A percentile compares a stretch with the other conserved stretches of the same genome.
These are phyloP conservation scores for Exophiala phaeomuriformis DNA, from an alignment of 2,329 filamentous ascomycete genomes.

Conservation along the genomic window DNA sequence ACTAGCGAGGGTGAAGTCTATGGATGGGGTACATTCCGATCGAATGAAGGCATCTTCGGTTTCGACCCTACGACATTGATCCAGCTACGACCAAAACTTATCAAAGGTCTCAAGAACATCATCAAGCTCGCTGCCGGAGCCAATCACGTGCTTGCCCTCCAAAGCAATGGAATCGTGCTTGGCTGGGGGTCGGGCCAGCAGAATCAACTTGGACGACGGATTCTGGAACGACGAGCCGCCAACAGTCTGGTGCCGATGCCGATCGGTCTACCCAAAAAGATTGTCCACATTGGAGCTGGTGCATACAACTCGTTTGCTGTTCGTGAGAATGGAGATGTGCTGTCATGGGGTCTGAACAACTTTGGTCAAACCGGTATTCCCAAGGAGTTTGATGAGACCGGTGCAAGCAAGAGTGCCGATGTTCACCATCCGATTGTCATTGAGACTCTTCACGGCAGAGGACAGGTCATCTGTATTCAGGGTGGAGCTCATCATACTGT, in stretches of 20 bases:
- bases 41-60: slow-evolving; percentile 53
- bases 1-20: slow-evolving; percentile 70
- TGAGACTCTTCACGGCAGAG: slow-evolving; percentile 51
- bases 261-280: slow-evolving; percentile 47
- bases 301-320: slow-evolving; percentile 77
- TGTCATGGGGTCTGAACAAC: slow-evolving; percentile 80
- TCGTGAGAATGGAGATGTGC: slow-evolving; percentile 58
- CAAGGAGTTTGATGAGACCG: slow-evolving; percentile 42
- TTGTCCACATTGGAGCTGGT: slow-evolving; percentile 58
- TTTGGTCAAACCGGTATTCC: slow-evolving; percentile 68
- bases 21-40: slow-evolving; percentile 76
- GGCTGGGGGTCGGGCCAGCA: slow-evolving; percentile 70
- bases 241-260: slow-evolving; percentile 46
- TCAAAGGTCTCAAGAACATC: slow-evolving; percentile 57
- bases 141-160: slow-evolving; percentile 64
- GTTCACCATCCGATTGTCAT: slow-evolving; percentile 66
- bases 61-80: slow-evolving; percentile 42
- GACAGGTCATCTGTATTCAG: slow-evolving; percentile 57
- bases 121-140: slow-evolving; percentile 57
- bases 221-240: slow-evolving; percentile 51
- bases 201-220: slow-evolving; percentile 57
- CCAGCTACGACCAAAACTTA: slow-evolving; percentile 37
- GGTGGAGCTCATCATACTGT: slow-evolving; percentile 72
- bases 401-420: slow-evolving; percentile 61
- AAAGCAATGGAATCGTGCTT: slow-evolving; percentile 56